Evolutionary conservation across 805 yeast genomes (phyloP).

Genomic region (Lachancea meyersii): DNA sequence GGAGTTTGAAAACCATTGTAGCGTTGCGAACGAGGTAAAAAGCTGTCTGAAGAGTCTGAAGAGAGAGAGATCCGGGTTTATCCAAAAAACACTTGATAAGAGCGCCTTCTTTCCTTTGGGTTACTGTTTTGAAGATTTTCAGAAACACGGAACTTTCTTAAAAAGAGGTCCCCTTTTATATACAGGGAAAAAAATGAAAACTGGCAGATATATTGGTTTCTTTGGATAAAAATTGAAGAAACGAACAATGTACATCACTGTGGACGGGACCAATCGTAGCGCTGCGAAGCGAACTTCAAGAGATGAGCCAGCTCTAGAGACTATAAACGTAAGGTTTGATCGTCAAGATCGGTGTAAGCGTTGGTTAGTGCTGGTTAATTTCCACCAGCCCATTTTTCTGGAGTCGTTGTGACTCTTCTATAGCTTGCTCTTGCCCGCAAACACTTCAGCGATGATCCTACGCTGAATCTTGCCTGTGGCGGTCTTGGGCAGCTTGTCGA

Average conservation of each 20-base stretch:
- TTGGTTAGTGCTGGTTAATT: background rate
- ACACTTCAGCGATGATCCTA: conserved; percentile 52
- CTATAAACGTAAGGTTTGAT: too few relatives aligned
- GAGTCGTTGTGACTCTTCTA: conserved; percentile 11
- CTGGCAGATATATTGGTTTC: too few relatives aligned
- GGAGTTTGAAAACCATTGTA: conserved; percentile 6
- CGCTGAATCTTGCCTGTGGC: conserved; percentile 77
- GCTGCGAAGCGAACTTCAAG: conserved; percentile 3
- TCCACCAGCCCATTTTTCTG: background rate
- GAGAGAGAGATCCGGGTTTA: conserved; percentile 4
- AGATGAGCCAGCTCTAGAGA: too few relatives aligned
- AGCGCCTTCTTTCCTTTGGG: conserved; percentile 9
- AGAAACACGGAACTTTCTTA: background rate
- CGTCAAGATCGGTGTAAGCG: background rate
- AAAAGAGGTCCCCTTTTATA: background rate
- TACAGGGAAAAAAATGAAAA: conserved; percentile 1
- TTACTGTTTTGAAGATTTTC: background rate
- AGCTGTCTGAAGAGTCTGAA: background rate
- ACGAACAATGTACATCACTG: background rate
- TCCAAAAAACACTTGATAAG: conserved; percentile 2
- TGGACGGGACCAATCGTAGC: background rate
- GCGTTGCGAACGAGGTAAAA: background rate
- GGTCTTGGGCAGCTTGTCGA: conserved; percentile 61
- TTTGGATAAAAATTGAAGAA: too few relatives aligned
- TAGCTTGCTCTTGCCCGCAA: conserved; percentile 33